Evolutionary conservation across 805 yeast species (phyloP).

Genomic region (Candida dajiaensis): DNA sequence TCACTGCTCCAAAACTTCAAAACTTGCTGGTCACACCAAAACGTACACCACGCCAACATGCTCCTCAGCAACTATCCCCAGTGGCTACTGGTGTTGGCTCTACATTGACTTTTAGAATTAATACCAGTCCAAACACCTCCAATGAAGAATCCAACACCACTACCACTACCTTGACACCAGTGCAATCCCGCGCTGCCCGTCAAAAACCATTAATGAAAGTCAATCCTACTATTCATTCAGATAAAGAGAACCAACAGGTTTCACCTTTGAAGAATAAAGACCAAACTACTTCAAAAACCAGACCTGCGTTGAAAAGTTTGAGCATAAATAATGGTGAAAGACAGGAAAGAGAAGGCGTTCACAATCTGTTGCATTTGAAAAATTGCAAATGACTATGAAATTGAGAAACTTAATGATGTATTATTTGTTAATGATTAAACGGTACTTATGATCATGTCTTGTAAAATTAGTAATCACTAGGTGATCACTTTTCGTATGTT

Average conservation of each 20-base stretch:
- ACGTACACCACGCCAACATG: conserved; percentile 7
- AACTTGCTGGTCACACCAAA: conserved; percentile 14
- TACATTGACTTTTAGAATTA: conserved; percentile 19
- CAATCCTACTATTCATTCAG: conserved; percentile 9
- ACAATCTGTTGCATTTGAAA: conserved; percentile 12
- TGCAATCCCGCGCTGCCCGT: conserved; percentile 3
- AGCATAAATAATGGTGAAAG: conserved; percentile 3
- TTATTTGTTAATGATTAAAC: not conserved
- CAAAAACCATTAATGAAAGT: conserved; percentile 18
- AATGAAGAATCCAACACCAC: not conserved
- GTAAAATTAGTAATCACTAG: not conserved
- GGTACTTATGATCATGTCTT: not conserved
- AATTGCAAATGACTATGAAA: conserved; percentile 1
- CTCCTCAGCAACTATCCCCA: not conserved
- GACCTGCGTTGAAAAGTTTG: conserved; percentile 13
- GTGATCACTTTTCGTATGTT: no score
- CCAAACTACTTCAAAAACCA: conserved; percentile 1
- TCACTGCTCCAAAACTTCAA: not conserved
- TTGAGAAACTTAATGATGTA: not conserved
- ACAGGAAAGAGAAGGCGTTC: conserved; percentile 15
- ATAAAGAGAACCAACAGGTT: conserved; percentile 5
- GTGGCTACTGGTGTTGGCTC: conserved; percentile 10
- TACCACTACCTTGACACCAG: not conserved
- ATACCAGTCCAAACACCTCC: conserved; percentile 4
- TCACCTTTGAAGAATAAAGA: conserved; percentile 4